phyloP scores from a whole-genome alignment of 345 rosid genomes.

The Punica granatum region DNA sequence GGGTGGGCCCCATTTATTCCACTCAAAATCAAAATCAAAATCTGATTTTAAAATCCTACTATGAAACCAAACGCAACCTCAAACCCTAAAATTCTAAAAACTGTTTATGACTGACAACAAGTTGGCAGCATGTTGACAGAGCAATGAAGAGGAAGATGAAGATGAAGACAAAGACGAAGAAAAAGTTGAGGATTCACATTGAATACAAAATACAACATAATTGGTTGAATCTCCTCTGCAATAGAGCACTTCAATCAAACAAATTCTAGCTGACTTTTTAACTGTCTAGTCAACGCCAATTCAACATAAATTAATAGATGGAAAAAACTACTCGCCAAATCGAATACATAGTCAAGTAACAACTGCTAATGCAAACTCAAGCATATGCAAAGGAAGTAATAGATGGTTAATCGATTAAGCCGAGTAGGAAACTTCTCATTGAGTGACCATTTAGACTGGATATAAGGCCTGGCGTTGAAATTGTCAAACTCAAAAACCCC shows the following conservation, averaged over 20 bases:
- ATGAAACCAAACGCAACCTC: no score
- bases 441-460: constrained; percentile 92
- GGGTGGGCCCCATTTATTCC: no score
- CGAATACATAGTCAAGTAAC: neutral
- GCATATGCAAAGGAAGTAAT: neutral
- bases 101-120: no score
- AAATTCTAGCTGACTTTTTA: neutral
- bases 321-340: neutral
- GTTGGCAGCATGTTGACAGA: no score
- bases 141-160: no score
- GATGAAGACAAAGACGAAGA: no score
- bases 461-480: constrained; percentile 84
- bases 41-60: no score
- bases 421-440: constrained; percentile 90
- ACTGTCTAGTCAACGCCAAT: neutral
- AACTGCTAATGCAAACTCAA: neutral
- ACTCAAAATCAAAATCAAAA: no score
- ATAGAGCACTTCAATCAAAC: neutral
- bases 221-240: neutral
- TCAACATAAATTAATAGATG: neutral
- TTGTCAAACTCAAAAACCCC: constrained; percentile 76
- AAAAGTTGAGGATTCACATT: no score
- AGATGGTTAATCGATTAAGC: no score
- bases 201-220: neutral
- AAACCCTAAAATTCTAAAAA: no score